Percentiles rank a stretch among this genome's conserved stretches.
Evolutionary conservation across 768 basidiomycete species (phyloP).

Genomic region (Hydnum rufescens): DNA sequence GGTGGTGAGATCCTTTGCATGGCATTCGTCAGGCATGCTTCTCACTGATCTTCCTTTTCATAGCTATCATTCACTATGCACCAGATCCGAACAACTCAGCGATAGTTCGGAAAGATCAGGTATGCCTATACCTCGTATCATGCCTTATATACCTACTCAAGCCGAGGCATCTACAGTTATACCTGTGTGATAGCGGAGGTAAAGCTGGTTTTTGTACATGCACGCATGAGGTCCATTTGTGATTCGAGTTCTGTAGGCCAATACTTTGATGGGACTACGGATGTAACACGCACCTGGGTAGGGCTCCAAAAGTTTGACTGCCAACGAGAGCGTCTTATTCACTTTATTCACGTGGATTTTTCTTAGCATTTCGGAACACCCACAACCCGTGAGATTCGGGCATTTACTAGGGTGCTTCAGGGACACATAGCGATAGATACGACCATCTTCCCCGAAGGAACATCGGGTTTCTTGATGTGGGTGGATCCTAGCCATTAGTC

Average conservation of each 20-base stretch:
- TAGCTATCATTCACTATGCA: conserved; percentile 85
- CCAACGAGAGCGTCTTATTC: conserved; percentile 1
- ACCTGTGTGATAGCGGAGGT: conserved; percentile 81
- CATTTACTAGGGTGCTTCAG: conserved; percentile 82
- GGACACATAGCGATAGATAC: conserved; percentile 82
- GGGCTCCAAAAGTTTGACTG: conserved; percentile 10
- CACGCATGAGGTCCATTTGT: conserved; percentile 2
- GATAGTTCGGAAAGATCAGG: conserved; percentile 55
- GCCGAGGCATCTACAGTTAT: conserved; percentile 31
- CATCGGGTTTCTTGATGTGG: conserved; percentile 35
- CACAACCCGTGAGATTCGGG: conserved; percentile 58
- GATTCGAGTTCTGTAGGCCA: conserved; percentile 29
- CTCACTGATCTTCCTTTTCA: background rate
- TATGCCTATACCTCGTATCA: conserved; percentile 14
- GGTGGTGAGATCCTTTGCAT: conserved; percentile 34
- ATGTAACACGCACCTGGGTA: conserved; percentile 80
- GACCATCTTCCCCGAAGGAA: conserved; percentile 60
- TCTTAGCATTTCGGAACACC: conserved; percentile 74
- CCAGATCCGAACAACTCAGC: conserved; percentile 60
- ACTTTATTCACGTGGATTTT: background rate
- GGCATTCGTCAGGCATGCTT: background rate
- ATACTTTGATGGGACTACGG: conserved; percentile 86
- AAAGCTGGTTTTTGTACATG: conserved; percentile 2
- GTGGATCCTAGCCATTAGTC: background rate
- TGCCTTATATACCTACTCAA: conserved; percentile 12